Evolutionary conservation across 75 land plant genomes (phyloP).

Genomic region (Larix kaempferi): DNA sequence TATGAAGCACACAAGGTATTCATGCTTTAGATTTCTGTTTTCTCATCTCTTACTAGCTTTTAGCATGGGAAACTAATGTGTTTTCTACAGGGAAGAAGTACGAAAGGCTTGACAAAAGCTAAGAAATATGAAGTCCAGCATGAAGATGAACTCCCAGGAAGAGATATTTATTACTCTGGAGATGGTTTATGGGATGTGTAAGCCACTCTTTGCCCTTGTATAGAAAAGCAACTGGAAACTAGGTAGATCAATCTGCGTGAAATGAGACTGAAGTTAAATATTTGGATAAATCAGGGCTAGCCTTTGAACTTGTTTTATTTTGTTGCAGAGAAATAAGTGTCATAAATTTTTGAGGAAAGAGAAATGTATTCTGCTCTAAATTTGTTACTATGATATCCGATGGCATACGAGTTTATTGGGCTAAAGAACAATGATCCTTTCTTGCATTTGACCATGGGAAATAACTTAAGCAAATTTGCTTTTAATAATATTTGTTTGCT

Average conservation of each 20-base stretch:
- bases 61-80: neutral
- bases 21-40: neutral
- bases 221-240: too few species aligned
- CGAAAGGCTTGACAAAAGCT: neutral
- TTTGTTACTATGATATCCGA: neutral
- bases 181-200: constrained; percentile 56
- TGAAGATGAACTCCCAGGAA: constrained; percentile 43
- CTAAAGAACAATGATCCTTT: neutral
- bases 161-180: constrained; percentile 28
- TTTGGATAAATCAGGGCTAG: neutral
- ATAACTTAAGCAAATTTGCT: neutral
- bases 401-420: neutral
- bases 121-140: constrained; percentile 15
- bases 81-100: neutral
- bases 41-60: neutral
- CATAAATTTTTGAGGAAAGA: neutral
- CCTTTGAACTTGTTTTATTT: neutral
- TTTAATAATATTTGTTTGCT: neutral
- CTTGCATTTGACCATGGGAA: neutral
- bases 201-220: neutral
- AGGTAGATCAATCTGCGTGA: neutral
- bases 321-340: neutral
- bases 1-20: neutral
- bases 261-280: neutral
- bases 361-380: neutral